Conservation (phyloP, 2,329 filamentous ascomycete genomes). For the Daldinia eschscholtzii region DNA sequence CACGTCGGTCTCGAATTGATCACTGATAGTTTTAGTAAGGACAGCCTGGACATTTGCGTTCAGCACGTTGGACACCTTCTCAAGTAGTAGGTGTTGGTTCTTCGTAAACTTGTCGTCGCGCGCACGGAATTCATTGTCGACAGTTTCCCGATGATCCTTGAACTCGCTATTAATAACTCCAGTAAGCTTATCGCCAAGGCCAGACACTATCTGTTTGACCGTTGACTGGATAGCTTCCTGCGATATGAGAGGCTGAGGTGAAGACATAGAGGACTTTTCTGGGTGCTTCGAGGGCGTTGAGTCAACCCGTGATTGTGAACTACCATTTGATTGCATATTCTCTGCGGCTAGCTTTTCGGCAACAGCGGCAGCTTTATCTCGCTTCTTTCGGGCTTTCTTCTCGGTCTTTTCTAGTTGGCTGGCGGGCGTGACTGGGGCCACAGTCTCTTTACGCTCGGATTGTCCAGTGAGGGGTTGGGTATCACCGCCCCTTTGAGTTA, state of each 20-base stretch:
- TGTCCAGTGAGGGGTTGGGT: conserved; percentile 37
- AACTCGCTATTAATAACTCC: conserved; percentile 63
- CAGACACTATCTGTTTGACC: conserved; percentile 66
- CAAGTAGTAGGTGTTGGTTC: conserved; percentile 67
- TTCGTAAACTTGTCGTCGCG: conserved; percentile 66
- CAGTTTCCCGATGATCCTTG: conserved; percentile 71
- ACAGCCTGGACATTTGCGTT: conserved; percentile 77
- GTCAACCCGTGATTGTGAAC: conserved; percentile 53
- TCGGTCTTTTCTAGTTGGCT: conserved; percentile 52
- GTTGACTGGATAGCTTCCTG: conserved; percentile 65
- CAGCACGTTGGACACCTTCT: conserved; percentile 70
- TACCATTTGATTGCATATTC: conserved; percentile 58
- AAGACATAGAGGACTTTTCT: conserved; percentile 48
- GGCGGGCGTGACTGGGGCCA: conserved; percentile 45
- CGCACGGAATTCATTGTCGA: conserved; percentile 72
- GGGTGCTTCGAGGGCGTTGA: conserved; percentile 52
- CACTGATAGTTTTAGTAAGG: conserved; percentile 79
- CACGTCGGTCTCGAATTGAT: conserved; percentile 80
- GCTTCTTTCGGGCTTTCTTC: conserved; percentile 52
- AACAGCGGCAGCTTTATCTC: conserved; percentile 70
- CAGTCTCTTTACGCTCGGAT: conserved; percentile 50
- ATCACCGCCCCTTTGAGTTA: conserved; percentile 47
- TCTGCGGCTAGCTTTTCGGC: conserved; percentile 59
- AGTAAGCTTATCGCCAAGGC: conserved; percentile 63
- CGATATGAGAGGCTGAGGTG: conserved; percentile 47